These are phyloP conservation scores for Neonectria punicea DNA, from an alignment of 2,329 filamentous ascomycete species.

Conservation along the genomic window DNA sequence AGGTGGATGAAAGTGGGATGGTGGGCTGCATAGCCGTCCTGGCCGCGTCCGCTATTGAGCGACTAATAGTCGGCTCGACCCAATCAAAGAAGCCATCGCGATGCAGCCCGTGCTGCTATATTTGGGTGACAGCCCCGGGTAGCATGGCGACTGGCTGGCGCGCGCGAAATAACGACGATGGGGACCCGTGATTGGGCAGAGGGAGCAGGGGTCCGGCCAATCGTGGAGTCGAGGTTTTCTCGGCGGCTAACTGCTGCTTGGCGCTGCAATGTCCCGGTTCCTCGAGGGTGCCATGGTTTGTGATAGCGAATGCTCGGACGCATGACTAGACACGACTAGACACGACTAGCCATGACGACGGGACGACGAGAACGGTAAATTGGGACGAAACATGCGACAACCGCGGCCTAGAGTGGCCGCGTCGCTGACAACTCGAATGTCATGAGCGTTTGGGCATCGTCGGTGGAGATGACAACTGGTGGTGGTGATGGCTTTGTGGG, in stretches of 20 bases:
- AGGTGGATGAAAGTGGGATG: conserved; percentile 32
- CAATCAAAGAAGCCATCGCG: conserved; percentile 46
- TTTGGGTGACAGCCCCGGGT: conserved; percentile 45
- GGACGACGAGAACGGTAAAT: conserved; percentile 35
- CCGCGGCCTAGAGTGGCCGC: conserved; percentile 25
- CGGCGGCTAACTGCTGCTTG: conserved; percentile 43
- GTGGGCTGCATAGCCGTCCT: conserved; percentile 33
- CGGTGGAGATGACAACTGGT: conserved; percentile 15
- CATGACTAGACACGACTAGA: conserved; percentile 31
- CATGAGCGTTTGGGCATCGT: conserved; percentile 9
- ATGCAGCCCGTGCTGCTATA: conserved; percentile 45
- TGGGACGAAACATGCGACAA: conserved; percentile 41
- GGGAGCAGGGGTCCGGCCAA: conserved; percentile 31
- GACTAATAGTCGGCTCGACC: conserved; percentile 31
- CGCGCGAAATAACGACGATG: conserved; percentile 48
- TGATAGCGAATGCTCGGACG: conserved; percentile 36
- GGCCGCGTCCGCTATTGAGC: conserved; percentile 36
- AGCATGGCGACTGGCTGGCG: conserved; percentile 49
- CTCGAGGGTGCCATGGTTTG: conserved; percentile 29
- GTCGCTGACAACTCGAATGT: conserved; percentile 26
- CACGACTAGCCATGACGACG: conserved; percentile 30
- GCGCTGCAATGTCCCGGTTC: conserved; percentile 26
- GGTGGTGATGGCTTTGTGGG: conserved; percentile 3
- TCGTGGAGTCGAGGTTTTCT: conserved; percentile 29
- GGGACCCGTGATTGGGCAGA: conserved; percentile 41